These are phyloP conservation scores for Candida glucosophila DNA, from an alignment of 1,139 yeast species.

Conservation along the genomic window DNA sequence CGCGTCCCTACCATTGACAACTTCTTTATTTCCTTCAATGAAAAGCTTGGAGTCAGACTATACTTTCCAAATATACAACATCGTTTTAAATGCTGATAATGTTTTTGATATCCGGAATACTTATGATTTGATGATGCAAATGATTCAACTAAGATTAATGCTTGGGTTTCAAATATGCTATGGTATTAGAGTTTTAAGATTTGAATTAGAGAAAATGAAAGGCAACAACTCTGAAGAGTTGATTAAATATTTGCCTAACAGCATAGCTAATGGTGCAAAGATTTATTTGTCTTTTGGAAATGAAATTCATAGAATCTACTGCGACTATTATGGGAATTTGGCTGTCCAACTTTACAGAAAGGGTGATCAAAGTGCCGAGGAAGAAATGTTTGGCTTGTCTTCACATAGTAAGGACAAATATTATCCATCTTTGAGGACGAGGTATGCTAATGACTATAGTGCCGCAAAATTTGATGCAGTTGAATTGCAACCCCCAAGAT, in stretches of 20 bases:
- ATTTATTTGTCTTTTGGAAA: constrained; percentile 71
- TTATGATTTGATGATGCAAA: constrained; percentile 67
- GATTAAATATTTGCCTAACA: constrained; percentile 33
- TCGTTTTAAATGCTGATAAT: constrained; percentile 48
- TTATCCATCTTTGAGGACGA: constrained; percentile 60
- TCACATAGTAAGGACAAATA: constrained; percentile 19
- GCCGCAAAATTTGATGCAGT: constrained; percentile 50
- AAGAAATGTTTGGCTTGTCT: constrained; percentile 6
- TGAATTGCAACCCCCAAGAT: constrained; percentile 41
- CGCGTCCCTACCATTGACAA: constrained; percentile 79
- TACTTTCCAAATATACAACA: constrained; percentile 57
- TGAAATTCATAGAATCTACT: constrained; percentile 75
- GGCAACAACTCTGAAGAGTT: constrained; percentile 45
- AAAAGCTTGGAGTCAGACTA: constrained; percentile 58
- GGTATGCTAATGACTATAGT: constrained; percentile 65
- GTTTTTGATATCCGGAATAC: constrained; percentile 44
- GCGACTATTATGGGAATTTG: constrained; percentile 60
- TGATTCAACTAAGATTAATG: constrained; percentile 75
- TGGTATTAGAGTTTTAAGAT: constrained; percentile 54
- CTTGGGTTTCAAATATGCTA: constrained; percentile 87
- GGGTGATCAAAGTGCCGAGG: constrained; percentile 11
- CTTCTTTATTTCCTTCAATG: constrained; percentile 65
- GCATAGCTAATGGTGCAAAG: constrained; percentile 43
- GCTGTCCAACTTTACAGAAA: constrained; percentile 66
- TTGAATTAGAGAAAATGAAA: constrained; percentile 55